Evolutionary conservation across 169 alveolate species (phyloP).

Genomic region (Eimeria acervulina): DNA sequence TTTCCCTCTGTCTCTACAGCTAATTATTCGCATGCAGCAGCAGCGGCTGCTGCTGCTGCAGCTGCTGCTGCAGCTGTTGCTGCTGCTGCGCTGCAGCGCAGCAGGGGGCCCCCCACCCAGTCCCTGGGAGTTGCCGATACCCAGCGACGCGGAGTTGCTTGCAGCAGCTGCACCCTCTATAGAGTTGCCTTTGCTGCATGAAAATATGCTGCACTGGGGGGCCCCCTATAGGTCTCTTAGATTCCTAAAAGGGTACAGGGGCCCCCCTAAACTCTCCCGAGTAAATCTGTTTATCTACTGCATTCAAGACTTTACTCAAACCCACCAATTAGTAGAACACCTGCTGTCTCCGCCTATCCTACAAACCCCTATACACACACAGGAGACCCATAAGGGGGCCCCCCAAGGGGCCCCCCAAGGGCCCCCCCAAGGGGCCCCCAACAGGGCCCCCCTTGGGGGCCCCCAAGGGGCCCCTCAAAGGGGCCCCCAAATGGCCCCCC

Average conservation of each 20-base stretch:
- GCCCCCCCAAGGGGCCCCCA: too few species aligned
- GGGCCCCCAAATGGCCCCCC: background rate
- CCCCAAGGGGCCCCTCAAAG: too few species aligned
- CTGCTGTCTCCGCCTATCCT: background rate
- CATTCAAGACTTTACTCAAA: background rate
- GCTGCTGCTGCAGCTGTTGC: background rate
- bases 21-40: background rate
- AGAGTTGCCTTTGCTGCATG: background rate
- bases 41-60: background rate
- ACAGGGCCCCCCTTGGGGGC: too few species aligned
- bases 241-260: background rate
- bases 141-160: background rate
- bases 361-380: too few species aligned
- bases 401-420: too few species aligned
- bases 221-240: background rate
- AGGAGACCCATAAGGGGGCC: background rate
- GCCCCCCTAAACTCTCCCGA: background rate
- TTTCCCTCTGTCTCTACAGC: background rate
- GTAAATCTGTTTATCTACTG: background rate
- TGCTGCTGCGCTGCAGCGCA: background rate
- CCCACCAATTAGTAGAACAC: background rate
- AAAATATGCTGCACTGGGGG: background rate
- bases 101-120: background rate
- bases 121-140: conserved; percentile 20
- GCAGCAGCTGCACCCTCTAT: background rate